phyloP scores from a whole-genome alignment of 2,329 filamentous ascomycete genomes.

The Fusarium torulosum region DNA sequence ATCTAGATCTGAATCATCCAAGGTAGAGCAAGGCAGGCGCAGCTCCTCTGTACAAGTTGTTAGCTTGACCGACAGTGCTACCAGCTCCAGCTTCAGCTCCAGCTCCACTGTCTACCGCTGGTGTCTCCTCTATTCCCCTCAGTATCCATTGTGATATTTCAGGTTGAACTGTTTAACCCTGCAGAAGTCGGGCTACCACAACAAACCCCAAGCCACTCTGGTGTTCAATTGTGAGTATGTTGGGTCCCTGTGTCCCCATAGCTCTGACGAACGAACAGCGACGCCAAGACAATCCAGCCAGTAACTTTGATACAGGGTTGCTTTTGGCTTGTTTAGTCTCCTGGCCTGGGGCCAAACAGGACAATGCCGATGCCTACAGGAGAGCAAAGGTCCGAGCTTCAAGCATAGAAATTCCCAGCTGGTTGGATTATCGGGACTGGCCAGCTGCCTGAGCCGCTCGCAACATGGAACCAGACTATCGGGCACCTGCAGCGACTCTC shows the following conservation, averaged over 20 bases:
- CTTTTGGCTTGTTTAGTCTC: slow-evolving; percentile 27
- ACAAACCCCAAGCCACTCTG: slow-evolving; percentile 42
- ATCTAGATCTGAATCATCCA: slow-evolving; percentile 3
- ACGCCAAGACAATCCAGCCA: slow-evolving; percentile 16
- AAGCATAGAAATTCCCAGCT: slow-evolving; percentile 16
- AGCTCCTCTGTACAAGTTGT: not conserved
- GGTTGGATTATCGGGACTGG: slow-evolving; percentile 20
- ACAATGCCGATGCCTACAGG: slow-evolving; percentile 20
- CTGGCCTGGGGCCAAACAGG: slow-evolving; percentile 13
- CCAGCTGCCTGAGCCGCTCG: slow-evolving; percentile 9
- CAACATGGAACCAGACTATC: slow-evolving; percentile 24
- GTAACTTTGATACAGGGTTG: slow-evolving; percentile 32
- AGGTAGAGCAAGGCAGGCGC: slow-evolving; percentile 4
- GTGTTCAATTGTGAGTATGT: slow-evolving; percentile 26
- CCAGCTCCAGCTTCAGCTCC: slow-evolving; percentile 29
- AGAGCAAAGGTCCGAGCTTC: slow-evolving; percentile 23
- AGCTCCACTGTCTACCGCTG: slow-evolving; percentile 31
- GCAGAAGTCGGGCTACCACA: slow-evolving; percentile 38
- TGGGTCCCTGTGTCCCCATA: slow-evolving; percentile 33
- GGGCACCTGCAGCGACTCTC: slow-evolving; percentile 33
- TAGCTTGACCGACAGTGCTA: slow-evolving; percentile 27
- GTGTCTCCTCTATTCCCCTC: slow-evolving; percentile 31
- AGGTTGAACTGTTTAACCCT: slow-evolving; percentile 37
- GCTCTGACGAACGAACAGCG: slow-evolving; percentile 24
- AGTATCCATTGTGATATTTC: slow-evolving; percentile 27